These are phyloP conservation scores for Starmerella powellii DNA, from an alignment of 805 yeast genomes.

Conservation along the genomic window DNA sequence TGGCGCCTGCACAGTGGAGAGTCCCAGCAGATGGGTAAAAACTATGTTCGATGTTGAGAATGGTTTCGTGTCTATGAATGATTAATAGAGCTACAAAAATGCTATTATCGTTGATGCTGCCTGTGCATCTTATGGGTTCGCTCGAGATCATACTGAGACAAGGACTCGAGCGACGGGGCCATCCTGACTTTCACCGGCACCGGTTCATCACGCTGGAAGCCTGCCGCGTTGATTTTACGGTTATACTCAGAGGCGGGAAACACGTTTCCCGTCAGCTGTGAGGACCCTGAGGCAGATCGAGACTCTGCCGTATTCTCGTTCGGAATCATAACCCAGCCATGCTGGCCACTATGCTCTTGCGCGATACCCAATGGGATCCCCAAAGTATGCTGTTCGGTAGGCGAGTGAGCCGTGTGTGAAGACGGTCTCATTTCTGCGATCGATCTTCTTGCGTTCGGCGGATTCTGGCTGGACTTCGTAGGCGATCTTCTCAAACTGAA, in stretches of 20 bases:
- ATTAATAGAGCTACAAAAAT: no score
- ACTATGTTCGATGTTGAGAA: no score
- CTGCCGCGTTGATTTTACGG: slow-evolving; percentile 22
- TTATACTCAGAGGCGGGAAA: slow-evolving; percentile 25
- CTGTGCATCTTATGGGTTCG: slow-evolving; percentile 2
- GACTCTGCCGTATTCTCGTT: slow-evolving; percentile 18
- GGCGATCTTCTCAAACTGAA: slow-evolving; percentile 16
- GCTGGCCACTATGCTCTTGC: not conserved
- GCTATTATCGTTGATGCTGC: not conserved
- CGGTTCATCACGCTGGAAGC: slow-evolving; percentile 24
- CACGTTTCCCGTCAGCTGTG: slow-evolving; percentile 18
- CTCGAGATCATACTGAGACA: slow-evolving; percentile 19
- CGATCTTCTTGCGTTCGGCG: no score
- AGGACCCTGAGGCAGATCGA: slow-evolving; percentile 22
- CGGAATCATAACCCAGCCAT: slow-evolving; percentile 16
- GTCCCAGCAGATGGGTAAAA: no score
- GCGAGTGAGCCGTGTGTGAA: not conserved
- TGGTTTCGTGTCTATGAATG: no score
- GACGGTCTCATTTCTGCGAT: not conserved
- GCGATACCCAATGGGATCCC: not conserved
- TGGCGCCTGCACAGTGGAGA: no score
- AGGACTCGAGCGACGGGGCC: slow-evolving; percentile 3
- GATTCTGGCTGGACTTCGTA: slow-evolving; percentile 5
- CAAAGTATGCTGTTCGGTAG: not conserved
- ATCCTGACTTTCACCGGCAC: slow-evolving; percentile 12